A percentile compares a stretch with the other conserved stretches of the same genome.
Conservation (phyloP, 129 eudicot genomes). For the Flaveria sonorensis region DNA sequence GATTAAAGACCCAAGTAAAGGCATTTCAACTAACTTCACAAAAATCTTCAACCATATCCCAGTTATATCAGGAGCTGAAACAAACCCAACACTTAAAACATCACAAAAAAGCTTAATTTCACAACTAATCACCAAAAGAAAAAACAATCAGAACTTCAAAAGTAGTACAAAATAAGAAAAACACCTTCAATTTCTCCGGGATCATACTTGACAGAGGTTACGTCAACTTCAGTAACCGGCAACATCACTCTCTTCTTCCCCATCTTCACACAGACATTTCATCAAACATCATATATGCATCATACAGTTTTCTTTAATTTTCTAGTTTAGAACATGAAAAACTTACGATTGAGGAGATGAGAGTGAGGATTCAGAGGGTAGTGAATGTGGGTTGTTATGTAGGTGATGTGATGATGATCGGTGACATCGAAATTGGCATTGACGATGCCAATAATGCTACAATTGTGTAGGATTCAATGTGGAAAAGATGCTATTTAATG, state of each 20-base stretch:
- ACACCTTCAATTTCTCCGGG: slow-evolving; percentile 50
- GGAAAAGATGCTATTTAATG: not conserved
- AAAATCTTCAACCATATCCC: slow-evolving; percentile 52
- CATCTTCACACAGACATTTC: slow-evolving; percentile 49
- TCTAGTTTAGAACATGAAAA: not conserved
- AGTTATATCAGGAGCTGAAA: slow-evolving; percentile 77
- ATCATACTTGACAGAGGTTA: slow-evolving; percentile 54
- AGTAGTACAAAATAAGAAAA: not conserved
- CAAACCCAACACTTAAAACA: slow-evolving; percentile 20
- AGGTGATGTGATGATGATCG: slow-evolving; percentile 8
- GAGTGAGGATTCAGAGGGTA: not conserved
- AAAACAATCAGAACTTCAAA: not conserved
- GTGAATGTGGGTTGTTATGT: not conserved
- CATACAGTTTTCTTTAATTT: not conserved
- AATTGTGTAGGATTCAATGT: not conserved
- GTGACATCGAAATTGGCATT: slow-evolving; percentile 4
- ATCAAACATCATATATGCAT: slow-evolving; percentile 36
- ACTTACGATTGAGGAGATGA: slow-evolving; percentile 29
- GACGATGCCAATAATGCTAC: slow-evolving; percentile 11
- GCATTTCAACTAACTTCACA: slow-evolving; percentile 58
- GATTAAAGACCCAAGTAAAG: slow-evolving; percentile 62
- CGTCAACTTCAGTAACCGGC: slow-evolving; percentile 71
- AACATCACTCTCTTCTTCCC: slow-evolving; percentile 67
- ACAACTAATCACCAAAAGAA: not conserved
- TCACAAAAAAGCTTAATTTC: slow-evolving; percentile 4